Conservation (phyloP, 257 asterid genomes). For the Leptodermis oblonga region DNA sequence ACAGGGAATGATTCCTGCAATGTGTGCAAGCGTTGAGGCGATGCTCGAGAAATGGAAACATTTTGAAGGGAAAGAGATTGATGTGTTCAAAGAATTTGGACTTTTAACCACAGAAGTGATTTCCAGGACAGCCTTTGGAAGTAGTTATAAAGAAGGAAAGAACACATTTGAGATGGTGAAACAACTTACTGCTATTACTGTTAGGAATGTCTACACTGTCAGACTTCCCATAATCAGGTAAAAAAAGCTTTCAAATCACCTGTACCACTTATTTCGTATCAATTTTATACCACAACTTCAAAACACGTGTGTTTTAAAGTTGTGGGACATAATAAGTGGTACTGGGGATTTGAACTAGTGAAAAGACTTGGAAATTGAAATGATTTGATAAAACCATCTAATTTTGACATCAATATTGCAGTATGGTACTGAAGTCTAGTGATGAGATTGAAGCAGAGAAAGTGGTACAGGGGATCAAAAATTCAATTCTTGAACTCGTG, state of each 20-base stretch:
- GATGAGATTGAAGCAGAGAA: constrained; percentile 62
- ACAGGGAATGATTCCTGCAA: constrained; percentile 48
- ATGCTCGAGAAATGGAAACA: constrained; percentile 53
- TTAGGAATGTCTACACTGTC: constrained; percentile 36
- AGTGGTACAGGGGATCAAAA: constrained; percentile 40
- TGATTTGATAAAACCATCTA: too few species aligned
- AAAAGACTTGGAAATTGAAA: too few species aligned
- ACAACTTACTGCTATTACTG: constrained; percentile 32
- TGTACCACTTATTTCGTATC: too few species aligned
- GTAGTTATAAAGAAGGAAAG: constrained; percentile 56
- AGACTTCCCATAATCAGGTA: constrained; percentile 46
- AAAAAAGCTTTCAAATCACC: too few species aligned
- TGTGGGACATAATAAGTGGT: too few species aligned
- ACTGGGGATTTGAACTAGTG: too few species aligned
- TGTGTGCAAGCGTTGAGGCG: constrained; percentile 45
- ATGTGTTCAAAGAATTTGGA: constrained; percentile 53
- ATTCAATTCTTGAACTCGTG: constrained; percentile 40
- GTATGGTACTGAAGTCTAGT: constrained; percentile 29
- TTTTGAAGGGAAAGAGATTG: constrained; percentile 38
- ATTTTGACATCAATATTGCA: constrained; percentile 12
- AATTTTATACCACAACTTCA: too few species aligned
- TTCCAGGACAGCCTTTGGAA: constrained; percentile 69
- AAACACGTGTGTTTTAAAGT: too few species aligned
- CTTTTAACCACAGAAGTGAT: constrained; percentile 50
- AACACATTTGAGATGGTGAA: constrained; percentile 50